A percentile compares a stretch with the other conserved stretches of the same genome.
phyloP scores from a whole-genome alignment of 371 early-diverging fungal species.

The Mucor indicus region DNA sequence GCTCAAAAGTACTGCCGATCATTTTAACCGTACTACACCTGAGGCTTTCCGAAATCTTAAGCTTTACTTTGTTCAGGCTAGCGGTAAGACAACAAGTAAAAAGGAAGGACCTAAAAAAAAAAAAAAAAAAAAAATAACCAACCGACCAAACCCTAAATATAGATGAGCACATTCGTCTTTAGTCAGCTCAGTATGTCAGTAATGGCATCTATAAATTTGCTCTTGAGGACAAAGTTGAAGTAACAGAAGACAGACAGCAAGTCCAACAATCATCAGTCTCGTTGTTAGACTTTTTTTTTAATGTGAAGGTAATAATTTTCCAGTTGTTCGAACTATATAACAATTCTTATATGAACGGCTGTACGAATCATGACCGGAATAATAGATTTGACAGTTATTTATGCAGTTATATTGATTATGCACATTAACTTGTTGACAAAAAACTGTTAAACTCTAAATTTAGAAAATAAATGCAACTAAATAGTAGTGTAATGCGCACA shows the following conservation, averaged over 20 bases:
- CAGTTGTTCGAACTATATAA: conserved; percentile 4
- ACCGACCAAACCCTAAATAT: conserved; percentile 9
- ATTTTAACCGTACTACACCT: conserved; percentile 2
- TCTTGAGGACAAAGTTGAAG: conserved; percentile 6
- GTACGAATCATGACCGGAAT: too few relatives aligned
- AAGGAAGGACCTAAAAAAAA: background rate
- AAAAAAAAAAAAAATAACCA: conserved; percentile 5
- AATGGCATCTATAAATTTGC: conserved; percentile 6
- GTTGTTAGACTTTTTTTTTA: conserved; percentile 7
- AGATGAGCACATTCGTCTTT: conserved; percentile 8
- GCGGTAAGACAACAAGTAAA: conserved; percentile 4
- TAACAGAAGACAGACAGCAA: conserved; percentile 7
- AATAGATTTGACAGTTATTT: too few relatives aligned
- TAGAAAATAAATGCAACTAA: too few relatives aligned
- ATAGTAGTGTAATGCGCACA: too few relatives aligned
- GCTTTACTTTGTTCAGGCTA: conserved; percentile 5
- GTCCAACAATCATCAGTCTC: conserved; percentile 9
- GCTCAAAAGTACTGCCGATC: conserved; percentile 4
- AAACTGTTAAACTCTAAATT: too few relatives aligned
- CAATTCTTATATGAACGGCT: conserved; percentile 4
- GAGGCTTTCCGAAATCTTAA: conserved; percentile 4
- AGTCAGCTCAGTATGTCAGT: conserved; percentile 9
- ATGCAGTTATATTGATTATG: too few relatives aligned
- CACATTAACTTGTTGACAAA: too few relatives aligned
- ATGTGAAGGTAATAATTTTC: conserved; percentile 6